These are phyloP conservation scores for Wickerhamiella qilinensis DNA, from an alignment of 805 yeast species.

Conservation along the genomic window DNA sequence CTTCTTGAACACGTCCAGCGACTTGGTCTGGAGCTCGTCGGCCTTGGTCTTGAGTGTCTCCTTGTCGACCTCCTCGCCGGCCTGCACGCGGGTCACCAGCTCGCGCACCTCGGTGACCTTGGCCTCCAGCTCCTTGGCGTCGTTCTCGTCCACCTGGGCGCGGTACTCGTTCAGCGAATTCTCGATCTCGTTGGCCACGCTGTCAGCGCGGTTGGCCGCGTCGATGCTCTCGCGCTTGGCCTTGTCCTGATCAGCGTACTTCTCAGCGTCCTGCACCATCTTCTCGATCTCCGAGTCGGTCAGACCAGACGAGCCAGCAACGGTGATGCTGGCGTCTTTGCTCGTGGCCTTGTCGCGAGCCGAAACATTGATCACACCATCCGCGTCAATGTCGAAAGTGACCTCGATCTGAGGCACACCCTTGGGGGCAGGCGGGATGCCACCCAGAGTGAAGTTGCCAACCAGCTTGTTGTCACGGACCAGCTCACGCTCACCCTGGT, in stretches of 20 bases:
- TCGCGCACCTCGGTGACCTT: constrained; percentile 53
- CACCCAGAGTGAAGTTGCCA: constrained; percentile 90
- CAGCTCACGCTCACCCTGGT: constrained; percentile 98
- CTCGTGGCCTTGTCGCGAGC: constrained; percentile 88
- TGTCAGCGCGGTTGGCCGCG: constrained; percentile 71
- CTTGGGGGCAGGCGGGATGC: constrained; percentile 92
- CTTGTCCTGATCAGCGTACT: constrained; percentile 74
- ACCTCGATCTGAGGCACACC: constrained; percentile 92
- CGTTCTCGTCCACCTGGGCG: constrained; percentile 44
- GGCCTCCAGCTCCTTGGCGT: constrained; percentile 38
- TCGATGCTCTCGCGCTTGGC: constrained; percentile 73
- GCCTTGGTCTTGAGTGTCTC: constrained; percentile 60
- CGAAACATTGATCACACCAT: constrained; percentile 90
- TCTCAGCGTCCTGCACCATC: constrained; percentile 84
- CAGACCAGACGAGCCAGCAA: constrained; percentile 89
- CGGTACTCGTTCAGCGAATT: constrained; percentile 64
- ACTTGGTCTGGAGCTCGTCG: constrained; percentile 68
- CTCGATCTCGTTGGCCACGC: constrained; percentile 77
- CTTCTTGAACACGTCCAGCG: constrained; percentile 70
- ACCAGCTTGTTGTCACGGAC: constrained; percentile 95
- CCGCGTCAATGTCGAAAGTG: constrained; percentile 91
- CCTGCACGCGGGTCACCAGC: constrained; percentile 52
- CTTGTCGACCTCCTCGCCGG: constrained; percentile 48
- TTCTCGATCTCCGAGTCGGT: constrained; percentile 79
- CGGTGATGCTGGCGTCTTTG: constrained; percentile 90